These are phyloP conservation scores for Scheffersomyces titani DNA, from an alignment of 1,139 yeast genomes.

Conservation along the genomic window DNA sequence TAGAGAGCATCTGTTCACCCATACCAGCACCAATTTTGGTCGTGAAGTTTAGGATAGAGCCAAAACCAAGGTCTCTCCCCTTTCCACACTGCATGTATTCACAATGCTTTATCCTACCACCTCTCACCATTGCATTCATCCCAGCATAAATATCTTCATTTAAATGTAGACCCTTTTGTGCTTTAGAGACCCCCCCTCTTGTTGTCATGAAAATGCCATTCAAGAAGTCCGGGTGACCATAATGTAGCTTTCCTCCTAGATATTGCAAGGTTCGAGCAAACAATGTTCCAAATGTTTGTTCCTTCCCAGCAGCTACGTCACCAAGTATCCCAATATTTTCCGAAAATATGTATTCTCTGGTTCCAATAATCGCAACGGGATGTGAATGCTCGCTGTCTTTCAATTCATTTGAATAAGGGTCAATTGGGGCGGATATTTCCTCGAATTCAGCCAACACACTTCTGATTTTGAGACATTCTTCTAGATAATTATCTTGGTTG, in stretches of 20 bases:
- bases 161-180: constrained; percentile 55
- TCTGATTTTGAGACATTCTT: constrained; percentile 57
- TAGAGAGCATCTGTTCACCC: constrained; percentile 58
- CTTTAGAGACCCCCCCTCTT: constrained; percentile 58
- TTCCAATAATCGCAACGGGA: constrained; percentile 57
- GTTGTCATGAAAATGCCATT: constrained; percentile 54
- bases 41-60: constrained; percentile 54
- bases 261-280: constrained; percentile 58
- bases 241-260: constrained; percentile 56
- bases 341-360: constrained; percentile 56
- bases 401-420: constrained; percentile 32
- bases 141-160: constrained; percentile 62
- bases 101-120: constrained; percentile 58
- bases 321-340: constrained; percentile 57
- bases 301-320: constrained; percentile 60
- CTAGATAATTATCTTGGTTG: constrained; percentile 57
- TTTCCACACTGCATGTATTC: constrained; percentile 61
- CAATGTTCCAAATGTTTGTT: constrained; percentile 58
- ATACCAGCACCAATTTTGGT: constrained; percentile 61
- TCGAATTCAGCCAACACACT: constrained; percentile 53
- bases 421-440: constrained; percentile 34
- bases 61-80: constrained; percentile 57
- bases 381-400: constrained; percentile 23
- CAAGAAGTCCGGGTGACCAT: constrained; percentile 59
- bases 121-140: constrained; percentile 52